A percentile compares a stretch with the other conserved stretches of the same genome.
Evolutionary conservation across 805 yeast species (phyloP).

Genomic region (Spathaspora hagerdaliae): DNA sequence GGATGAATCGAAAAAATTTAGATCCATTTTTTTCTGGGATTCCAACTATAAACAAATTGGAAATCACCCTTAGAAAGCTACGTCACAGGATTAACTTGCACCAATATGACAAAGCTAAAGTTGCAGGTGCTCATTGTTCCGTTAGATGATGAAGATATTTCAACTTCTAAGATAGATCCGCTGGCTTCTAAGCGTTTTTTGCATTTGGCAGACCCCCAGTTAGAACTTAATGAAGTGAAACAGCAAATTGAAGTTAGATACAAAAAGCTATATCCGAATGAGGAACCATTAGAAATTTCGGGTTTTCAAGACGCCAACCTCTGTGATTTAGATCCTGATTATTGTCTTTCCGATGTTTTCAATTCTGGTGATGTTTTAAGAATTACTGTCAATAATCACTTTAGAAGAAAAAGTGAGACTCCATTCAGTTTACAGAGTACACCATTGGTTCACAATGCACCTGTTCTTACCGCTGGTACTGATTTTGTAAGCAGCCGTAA

Average conservation of each 20-base stretch:
- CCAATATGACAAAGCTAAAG: slow-evolving; percentile 22
- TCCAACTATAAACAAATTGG: too few relatives aligned
- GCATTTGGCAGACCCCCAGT: slow-evolving; percentile 52
- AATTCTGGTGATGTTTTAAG: slow-evolving; percentile 30
- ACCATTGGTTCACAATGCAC: background rate
- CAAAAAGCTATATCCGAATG: slow-evolving; percentile 61
- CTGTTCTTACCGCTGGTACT: background rate
- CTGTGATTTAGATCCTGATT: slow-evolving; percentile 82
- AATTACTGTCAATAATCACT: slow-evolving; percentile 27
- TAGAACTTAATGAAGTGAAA: slow-evolving; percentile 46
- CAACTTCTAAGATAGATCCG: slow-evolving; percentile 18
- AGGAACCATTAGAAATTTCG: slow-evolving; percentile 50
- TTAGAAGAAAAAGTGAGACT: slow-evolving; percentile 6
- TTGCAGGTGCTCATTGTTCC: slow-evolving; percentile 35
- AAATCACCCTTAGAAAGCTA: background rate
- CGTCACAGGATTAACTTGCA: background rate
- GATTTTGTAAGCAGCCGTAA: background rate
- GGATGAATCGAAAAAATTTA: too few relatives aligned
- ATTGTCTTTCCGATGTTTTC: slow-evolving; percentile 60
- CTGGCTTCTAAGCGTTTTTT: slow-evolving; percentile 48
- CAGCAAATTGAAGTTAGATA: slow-evolving; percentile 54
- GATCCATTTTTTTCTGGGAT: too few relatives aligned
- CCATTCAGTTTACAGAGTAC: slow-evolving; percentile 2
- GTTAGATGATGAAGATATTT: slow-evolving; percentile 13
- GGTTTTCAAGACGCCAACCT: slow-evolving; percentile 62